Evolutionary conservation across 2,329 filamentous ascomycete genomes (phyloP).

Genomic region (Rutstroemia sp.): DNA sequence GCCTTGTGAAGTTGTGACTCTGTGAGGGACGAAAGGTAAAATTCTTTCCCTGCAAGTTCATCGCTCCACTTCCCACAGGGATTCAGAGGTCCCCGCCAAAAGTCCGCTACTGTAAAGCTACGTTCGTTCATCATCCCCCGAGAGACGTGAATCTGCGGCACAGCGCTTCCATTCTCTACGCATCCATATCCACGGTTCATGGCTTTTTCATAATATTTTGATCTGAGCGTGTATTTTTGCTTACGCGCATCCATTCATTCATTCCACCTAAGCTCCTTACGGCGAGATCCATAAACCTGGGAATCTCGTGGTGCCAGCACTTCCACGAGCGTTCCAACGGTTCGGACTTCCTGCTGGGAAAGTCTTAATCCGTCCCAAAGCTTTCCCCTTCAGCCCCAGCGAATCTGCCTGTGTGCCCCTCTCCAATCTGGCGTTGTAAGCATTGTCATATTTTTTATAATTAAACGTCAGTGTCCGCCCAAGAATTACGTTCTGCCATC

Average conservation of each 20-base stretch:
- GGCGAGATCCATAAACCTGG: not conserved
- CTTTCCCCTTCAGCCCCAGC: conserved; percentile 5
- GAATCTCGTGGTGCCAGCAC: not conserved
- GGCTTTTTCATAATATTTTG: not conserved
- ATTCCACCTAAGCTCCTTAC: not conserved
- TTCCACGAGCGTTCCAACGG: not conserved
- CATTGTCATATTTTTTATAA: conserved; percentile 7
- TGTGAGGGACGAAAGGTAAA: no score
- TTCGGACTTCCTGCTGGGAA: not conserved
- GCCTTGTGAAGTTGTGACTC: no score
- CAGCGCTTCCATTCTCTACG: not conserved
- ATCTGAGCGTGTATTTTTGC: conserved; percentile 5
- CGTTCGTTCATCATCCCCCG: no score
- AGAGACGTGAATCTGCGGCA: conserved; percentile 5
- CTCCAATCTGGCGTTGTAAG: conserved; percentile 8
- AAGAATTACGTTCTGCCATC: not conserved
- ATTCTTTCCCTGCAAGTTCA: no score
- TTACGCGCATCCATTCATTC: conserved; percentile 3
- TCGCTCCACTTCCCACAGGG: not conserved
- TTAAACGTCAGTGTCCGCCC: not conserved
- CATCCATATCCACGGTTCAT: not conserved
- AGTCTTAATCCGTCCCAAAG: not conserved
- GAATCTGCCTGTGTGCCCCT: conserved; percentile 3
- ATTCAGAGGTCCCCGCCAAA: not conserved
- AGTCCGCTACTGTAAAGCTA: no score